These are phyloP conservation scores for Gentiana macrophylla DNA, from an alignment of 257 asterid genomes.

Conservation along the genomic window DNA sequence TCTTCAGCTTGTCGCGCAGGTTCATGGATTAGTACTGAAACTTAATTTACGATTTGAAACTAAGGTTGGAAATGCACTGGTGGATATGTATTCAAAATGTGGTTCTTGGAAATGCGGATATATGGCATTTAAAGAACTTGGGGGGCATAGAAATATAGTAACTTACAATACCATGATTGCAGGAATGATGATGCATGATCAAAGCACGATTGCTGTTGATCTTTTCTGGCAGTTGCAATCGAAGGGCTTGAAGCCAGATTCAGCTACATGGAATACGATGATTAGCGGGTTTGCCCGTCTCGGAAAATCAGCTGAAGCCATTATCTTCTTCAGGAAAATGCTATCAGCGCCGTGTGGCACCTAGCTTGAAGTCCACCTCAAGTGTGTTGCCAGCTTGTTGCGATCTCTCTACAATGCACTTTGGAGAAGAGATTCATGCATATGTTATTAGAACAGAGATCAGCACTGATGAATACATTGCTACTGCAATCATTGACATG, in stretches of 20 bases:
- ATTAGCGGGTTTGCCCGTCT: conserved; percentile 62
- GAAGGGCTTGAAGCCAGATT: conserved; percentile 48
- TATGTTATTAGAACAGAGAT: conserved; percentile 35
- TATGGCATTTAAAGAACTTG: conserved; percentile 45
- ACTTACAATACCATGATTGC: conserved; percentile 86
- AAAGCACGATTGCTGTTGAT: conserved; percentile 35
- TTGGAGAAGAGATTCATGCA: conserved; percentile 66
- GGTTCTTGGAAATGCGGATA: conserved; percentile 58
- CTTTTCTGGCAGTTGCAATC: conserved; percentile 43
- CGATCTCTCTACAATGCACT: conserved; percentile 24
- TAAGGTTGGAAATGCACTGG: conserved; percentile 58
- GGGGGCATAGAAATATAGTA: conserved; percentile 36
- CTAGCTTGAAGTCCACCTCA: conserved; percentile 41
- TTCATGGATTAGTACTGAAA: conserved; percentile 52
- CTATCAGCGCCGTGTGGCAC: conserved; percentile 26
- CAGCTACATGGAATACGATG: conserved; percentile 79
- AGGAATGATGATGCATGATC: conserved; percentile 65
- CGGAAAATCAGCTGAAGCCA: conserved; percentile 44
- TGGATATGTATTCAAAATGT: conserved; percentile 82
- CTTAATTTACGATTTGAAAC: conserved; percentile 23
- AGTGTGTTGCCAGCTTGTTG: conserved; percentile 68
- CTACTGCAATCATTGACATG: conserved; percentile 77
- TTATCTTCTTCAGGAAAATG: conserved; percentile 66
- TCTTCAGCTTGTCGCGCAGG: conserved; percentile 53
- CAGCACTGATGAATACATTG: conserved; percentile 33